A percentile compares a stretch with the other conserved stretches of the same genome.
phyloP scores from a whole-genome alignment of 148 eudicot genomes.

The Salicornia ramosissima region DNA sequence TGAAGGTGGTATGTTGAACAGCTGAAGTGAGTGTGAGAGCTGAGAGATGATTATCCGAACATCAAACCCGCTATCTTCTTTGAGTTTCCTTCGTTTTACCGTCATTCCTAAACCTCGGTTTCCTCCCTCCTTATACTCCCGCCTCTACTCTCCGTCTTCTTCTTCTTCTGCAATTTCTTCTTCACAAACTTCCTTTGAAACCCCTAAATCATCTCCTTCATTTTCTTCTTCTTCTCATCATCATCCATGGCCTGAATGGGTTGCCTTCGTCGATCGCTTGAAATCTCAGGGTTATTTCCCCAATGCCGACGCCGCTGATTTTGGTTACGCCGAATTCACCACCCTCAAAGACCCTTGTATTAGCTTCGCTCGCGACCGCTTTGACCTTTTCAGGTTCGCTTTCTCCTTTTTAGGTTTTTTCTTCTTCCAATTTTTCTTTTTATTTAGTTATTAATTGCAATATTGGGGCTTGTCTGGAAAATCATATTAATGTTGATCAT shows the following conservation, averaged over 20 bases:
- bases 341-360: slow-evolving; percentile 68
- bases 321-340: slow-evolving; percentile 42
- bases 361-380: slow-evolving; percentile 78
- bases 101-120: slow-evolving; percentile 23
- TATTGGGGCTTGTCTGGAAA: too few species aligned
- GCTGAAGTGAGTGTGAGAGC: too few species aligned
- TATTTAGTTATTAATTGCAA: too few species aligned
- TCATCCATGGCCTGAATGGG: slow-evolving; percentile 96
- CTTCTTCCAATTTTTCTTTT: too few species aligned
- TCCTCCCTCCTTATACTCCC: slow-evolving; percentile 16
- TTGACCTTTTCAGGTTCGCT: slow-evolving; percentile 59
- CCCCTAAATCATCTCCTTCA: background rate
- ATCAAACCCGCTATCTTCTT: slow-evolving; percentile 20
- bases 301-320: background rate
- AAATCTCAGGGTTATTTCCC: slow-evolving; percentile 64
- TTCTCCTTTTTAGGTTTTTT: too few species aligned
- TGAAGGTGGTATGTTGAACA: too few species aligned
- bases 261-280: slow-evolving; percentile 59
- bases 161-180: slow-evolving; percentile 26
- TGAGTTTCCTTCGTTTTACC: slow-evolving; percentile 20
- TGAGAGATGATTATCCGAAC: slow-evolving; percentile 13
- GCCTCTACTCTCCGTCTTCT: slow-evolving; percentile 18
- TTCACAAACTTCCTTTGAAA: slow-evolving; percentile 13
- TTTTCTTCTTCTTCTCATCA: background rate
- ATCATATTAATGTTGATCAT: too few species aligned